phyloP scores from a whole-genome alignment of 2,329 filamentous ascomycete species.

The Exophiala aquamarina region DNA sequence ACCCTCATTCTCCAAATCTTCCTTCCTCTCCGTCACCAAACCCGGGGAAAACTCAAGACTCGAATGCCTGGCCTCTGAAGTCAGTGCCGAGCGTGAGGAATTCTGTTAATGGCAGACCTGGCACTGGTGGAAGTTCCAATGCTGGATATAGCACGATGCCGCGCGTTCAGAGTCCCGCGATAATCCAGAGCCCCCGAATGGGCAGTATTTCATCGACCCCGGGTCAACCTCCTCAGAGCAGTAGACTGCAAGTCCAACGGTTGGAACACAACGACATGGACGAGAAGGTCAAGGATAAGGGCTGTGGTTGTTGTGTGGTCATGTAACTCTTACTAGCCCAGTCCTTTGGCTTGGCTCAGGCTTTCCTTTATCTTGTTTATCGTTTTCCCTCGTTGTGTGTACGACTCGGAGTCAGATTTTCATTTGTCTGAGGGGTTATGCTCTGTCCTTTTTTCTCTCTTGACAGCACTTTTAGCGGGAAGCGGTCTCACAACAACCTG shows the following conservation, averaged over 20 bases:
- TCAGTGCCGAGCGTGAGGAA: conserved; percentile 28
- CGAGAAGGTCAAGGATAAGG: conserved; percentile 57
- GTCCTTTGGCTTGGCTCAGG: neutral
- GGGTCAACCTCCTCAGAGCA: conserved; percentile 45
- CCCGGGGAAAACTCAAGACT: conserved; percentile 7
- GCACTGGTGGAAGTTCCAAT: conserved; percentile 43
- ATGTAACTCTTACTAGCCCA: conserved; percentile 56
- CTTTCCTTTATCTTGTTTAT: neutral
- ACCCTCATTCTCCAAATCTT: conserved; percentile 11
- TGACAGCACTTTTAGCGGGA: conserved; percentile 25
- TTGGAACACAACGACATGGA: conserved; percentile 56
- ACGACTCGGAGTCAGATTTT: neutral
- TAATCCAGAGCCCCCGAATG: conserved; percentile 20
- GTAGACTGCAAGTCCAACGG: conserved; percentile 33
- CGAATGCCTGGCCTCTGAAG: conserved; percentile 32
- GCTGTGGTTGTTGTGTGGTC: conserved; percentile 71
- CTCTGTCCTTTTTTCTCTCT: conserved; percentile 8
- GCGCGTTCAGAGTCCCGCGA: conserved; percentile 41
- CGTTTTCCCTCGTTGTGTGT: neutral
- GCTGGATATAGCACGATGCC: conserved; percentile 52
- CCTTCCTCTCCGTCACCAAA: conserved; percentile 17
- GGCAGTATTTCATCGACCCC: conserved; percentile 23
- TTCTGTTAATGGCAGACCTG: conserved; percentile 34
- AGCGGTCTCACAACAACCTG: conserved; percentile 5
- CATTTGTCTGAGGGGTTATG: neutral